Evolutionary conservation across 495 filamentous ascomycete species (phyloP).

Genomic region (Neurospora sp.): DNA sequence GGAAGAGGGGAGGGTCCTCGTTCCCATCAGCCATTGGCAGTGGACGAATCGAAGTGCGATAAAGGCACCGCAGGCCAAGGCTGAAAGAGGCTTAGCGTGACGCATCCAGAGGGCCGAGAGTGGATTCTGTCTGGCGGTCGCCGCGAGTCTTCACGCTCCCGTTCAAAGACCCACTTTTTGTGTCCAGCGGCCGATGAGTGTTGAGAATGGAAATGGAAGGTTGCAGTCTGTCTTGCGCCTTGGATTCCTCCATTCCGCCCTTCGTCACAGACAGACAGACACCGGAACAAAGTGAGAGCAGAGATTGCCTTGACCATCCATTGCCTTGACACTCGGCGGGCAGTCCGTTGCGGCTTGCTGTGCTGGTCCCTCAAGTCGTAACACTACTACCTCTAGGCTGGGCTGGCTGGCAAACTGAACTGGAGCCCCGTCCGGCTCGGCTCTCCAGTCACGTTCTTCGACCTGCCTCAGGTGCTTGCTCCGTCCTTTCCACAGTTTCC

Average conservation of each 20-base stretch:
- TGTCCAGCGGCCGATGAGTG: not conserved
- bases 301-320: too few relatives aligned
- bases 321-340: not conserved
- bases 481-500: constrained; percentile 1
- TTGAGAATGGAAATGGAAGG: constrained; percentile 11
- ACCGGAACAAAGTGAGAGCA: not conserved
- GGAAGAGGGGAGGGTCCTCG: not conserved
- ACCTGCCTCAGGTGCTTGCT: not conserved
- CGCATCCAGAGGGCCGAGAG: not conserved
- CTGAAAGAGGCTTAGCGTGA: constrained; percentile 11
- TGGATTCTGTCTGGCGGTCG: not conserved
- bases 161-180: not conserved
- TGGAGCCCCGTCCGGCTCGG: constrained; percentile 10
- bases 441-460: constrained; percentile 11
- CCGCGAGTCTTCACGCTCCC: not conserved
- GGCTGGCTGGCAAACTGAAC: constrained; percentile 9
- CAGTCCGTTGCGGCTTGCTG: not conserved
- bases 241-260: not conserved
- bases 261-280: not conserved
- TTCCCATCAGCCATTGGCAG: not conserved
- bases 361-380: constrained; percentile 1
- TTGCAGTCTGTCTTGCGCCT: not conserved
- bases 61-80: constrained; percentile 2
- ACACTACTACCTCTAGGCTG: constrained; percentile 2
- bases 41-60: not conserved